These are phyloP conservation scores for Phlebiopsis gigantea DNA, from an alignment of 768 basidiomycete species.

Conservation along the genomic window DNA sequence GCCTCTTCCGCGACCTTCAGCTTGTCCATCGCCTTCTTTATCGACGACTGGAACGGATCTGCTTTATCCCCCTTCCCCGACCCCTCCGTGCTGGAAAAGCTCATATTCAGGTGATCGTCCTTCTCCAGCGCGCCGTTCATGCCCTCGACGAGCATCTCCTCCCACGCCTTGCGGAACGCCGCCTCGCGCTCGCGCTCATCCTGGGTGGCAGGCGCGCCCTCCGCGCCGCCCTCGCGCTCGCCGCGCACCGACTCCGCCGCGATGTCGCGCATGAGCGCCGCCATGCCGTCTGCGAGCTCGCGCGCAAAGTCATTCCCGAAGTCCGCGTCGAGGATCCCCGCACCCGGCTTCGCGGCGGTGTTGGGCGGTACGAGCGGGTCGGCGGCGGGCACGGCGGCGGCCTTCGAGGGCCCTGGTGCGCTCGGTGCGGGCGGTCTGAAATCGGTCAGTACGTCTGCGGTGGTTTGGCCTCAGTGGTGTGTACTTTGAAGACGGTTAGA, in stretches of 20 bases:
- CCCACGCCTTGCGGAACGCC: conserved; percentile 58
- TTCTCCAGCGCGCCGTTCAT: conserved; percentile 38
- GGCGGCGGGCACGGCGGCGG: conserved; percentile 16
- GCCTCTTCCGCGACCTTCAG: conserved; percentile 57
- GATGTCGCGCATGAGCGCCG: conserved; percentile 36
- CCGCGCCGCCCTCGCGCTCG: conserved; percentile 8
- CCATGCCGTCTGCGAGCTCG: conserved; percentile 41
- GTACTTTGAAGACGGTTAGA: neutral
- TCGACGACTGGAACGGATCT: conserved; percentile 60
- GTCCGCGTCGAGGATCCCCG: conserved; percentile 15
- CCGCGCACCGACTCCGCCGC: conserved; percentile 19
- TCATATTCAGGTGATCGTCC: conserved; percentile 3
- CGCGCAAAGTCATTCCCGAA: conserved; percentile 30
- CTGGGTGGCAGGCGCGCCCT: conserved; percentile 14
- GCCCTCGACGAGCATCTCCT: conserved; percentile 61
- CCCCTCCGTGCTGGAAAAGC: neutral
- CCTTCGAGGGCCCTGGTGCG: conserved; percentile 12
- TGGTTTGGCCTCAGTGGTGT: neutral
- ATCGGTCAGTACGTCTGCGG: conserved; percentile 44
- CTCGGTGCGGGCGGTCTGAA: conserved; percentile 27
- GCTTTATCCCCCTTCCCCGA: conserved; percentile 5
- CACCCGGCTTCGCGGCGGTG: neutral
- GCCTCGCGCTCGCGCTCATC: conserved; percentile 30
- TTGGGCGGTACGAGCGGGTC: conserved; percentile 17
- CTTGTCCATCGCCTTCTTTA: conserved; percentile 70